These are phyloP conservation scores for Phaffia australis DNA, from an alignment of 768 basidiomycete genomes.

Conservation along the genomic window DNA sequence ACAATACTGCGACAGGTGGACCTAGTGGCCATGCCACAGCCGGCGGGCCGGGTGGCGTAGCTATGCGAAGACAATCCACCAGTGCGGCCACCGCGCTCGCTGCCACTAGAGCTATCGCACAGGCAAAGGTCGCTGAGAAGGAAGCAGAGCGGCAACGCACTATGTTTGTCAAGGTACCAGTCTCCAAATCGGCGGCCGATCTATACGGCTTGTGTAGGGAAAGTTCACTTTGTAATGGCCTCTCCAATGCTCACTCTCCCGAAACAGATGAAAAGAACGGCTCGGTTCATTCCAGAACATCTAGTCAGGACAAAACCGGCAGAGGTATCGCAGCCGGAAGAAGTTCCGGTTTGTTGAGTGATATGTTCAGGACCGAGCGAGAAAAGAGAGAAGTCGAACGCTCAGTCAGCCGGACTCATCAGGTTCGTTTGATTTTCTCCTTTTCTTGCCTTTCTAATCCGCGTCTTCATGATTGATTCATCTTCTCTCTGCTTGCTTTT, in stretches of 20 bases:
- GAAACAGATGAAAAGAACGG: not conserved
- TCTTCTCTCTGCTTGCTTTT: no score
- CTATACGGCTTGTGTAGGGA: conserved; percentile 21
- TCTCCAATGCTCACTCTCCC: not conserved
- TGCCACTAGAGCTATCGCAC: not conserved
- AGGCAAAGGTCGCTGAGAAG: conserved; percentile 1
- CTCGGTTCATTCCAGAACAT: no score
- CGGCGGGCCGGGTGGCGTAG: not conserved
- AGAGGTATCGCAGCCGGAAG: conserved; percentile 18
- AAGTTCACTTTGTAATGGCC: not conserved
- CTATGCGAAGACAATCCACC: not conserved
- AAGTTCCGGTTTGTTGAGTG: conserved; percentile 25
- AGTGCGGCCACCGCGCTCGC: not conserved
- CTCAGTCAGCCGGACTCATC: not conserved
- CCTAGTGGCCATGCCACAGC: not conserved
- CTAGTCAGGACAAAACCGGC: not conserved
- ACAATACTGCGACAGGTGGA: not conserved
- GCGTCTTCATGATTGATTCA: no score
- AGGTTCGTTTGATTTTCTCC: no score
- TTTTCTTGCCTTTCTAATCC: no score
- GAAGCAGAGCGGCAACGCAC: conserved; percentile 23
- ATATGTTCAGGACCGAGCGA: conserved; percentile 25
- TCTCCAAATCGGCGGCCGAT: conserved; percentile 21
- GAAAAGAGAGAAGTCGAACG: conserved; percentile 22
- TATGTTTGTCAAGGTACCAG: conserved; percentile 22